Evolutionary conservation across 805 yeast genomes (phyloP), one percentile per base, ranked within the genome.

Genomic region (Saturnispora besseyi): DNA sequence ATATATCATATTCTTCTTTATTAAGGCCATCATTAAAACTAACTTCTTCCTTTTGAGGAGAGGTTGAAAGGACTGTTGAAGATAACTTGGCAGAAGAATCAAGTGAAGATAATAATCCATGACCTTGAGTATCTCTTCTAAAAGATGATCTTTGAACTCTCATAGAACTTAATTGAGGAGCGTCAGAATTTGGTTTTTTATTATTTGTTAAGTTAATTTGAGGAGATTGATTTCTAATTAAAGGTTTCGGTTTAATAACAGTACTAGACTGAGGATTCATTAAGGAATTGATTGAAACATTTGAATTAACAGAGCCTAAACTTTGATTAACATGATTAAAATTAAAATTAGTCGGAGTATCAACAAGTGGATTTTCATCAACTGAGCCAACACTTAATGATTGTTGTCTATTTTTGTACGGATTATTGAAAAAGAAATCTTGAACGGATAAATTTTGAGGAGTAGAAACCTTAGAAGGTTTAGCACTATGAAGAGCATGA

Each of bases 361-460:
- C 33, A 11, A 31, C 33, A 13, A 40, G 34, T 15, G 47, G 18
- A 26, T 13, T 22, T 21, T 52, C 56, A 18, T 51, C 48, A 3
- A 50, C 36, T 13, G 59, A 45, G 11, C 58, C 48, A 11, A 54
- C 45, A 48, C 53, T 51, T 9, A 54, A 37, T 1, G 55, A 45
- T 44, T 51, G 42, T 36, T 53, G 54, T 37, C 50, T 52, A 11
- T 41, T 38, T 15, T 51, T 53, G 37, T 54, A 54, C 31, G 69
- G 67, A 46, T 62, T 63, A 45, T 66, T 63, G 50, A 71, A 70
- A 58, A 80, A 79, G 57, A 78, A 78, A 41, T 77, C 81, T 55
- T 78, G 79, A 1, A 76, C 77, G 1, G 82, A 72, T n/a, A 63
- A 61, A 38, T 48, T 58, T 49, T 49, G 55, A n/a, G 56, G 51